Evolutionary conservation across 305 asterid species (phyloP).

Genomic region (Fraxinus platypoda): DNA sequence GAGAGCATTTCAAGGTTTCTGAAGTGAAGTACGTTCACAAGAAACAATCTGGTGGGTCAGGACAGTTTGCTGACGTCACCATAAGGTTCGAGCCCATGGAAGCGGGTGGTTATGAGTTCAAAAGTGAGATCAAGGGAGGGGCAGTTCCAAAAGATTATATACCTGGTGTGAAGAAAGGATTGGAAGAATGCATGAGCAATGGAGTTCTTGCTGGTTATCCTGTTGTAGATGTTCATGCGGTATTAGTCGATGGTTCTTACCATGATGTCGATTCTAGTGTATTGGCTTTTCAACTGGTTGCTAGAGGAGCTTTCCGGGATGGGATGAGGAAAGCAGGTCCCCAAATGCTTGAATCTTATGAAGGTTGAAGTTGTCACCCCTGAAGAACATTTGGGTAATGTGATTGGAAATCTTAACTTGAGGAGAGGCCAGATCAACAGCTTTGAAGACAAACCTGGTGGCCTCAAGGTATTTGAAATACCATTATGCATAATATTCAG

Average conservation of each 20-base stretch:
- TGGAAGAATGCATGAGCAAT: conserved; percentile 89
- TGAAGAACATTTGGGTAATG: conserved; percentile 92
- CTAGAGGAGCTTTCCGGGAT: conserved; percentile 91
- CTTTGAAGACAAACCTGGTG: conserved; percentile 96
- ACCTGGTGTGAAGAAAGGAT: conserved; percentile 96
- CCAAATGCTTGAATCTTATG: conserved; percentile 89
- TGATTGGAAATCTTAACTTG: conserved; percentile 89
- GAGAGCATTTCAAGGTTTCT: conserved; percentile 81
- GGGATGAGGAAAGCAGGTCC: conserved; percentile 90
- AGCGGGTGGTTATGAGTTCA: conserved; percentile 86
- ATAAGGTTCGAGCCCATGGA: conserved; percentile 88
- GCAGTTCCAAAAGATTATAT: conserved; percentile 89
- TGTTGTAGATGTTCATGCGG: conserved; percentile 92
- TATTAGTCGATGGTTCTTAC: conserved; percentile 87
- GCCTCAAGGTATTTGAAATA: conserved; percentile 63
- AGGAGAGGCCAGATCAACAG: conserved; percentile 91
- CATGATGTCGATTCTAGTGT: conserved; percentile 98
- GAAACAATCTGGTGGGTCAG: conserved; percentile 98
- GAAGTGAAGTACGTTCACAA: conserved; percentile 86
- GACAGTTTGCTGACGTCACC: conserved; percentile 90
- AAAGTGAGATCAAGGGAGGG: conserved; percentile 96
- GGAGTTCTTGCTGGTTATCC: conserved; percentile 98
- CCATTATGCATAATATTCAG: neutral
- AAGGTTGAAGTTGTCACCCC: conserved; percentile 93
- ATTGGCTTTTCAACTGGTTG: conserved; percentile 94